These are phyloP conservation scores for Haematococcus sp. DNA, from an alignment of 139 green algal genomes.

Conservation along the genomic window DNA sequence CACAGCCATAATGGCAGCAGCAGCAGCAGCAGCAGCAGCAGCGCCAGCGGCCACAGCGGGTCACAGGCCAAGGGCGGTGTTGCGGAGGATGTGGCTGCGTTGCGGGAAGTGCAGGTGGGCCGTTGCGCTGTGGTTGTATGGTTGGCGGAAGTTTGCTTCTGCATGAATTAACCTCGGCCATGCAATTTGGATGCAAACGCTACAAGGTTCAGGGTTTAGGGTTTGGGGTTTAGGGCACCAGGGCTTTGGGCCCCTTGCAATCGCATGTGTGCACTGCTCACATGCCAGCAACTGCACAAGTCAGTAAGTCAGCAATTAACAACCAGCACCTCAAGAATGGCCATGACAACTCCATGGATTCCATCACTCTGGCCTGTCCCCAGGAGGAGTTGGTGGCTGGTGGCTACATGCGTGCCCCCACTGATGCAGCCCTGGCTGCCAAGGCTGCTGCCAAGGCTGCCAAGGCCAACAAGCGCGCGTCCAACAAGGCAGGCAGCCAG, in stretches of 20 bases:
- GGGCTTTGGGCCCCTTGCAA: too few species aligned
- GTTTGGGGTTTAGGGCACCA: background rate
- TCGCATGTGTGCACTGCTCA: background rate
- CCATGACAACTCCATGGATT: background rate
- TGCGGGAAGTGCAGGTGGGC: constrained; percentile 42
- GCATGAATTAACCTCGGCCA: background rate
- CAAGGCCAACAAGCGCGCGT: constrained; percentile 44
- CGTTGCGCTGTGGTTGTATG: background rate
- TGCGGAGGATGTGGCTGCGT: background rate
- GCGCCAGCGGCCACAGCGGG: too few species aligned
- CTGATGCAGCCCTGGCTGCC: constrained; percentile 59
- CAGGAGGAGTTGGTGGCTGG: constrained; percentile 74
- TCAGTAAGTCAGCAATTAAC: too few species aligned
- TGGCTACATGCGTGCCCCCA: constrained; percentile 62
- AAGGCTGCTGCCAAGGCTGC: constrained; percentile 61
- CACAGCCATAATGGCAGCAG: background rate
- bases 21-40: background rate
- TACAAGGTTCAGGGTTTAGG: background rate
- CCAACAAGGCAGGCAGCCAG: constrained; percentile 17
- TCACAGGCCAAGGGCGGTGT: too few species aligned
- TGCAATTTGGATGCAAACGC: background rate
- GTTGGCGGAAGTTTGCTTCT: background rate
- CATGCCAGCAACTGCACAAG: background rate
- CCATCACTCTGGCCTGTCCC: too few species aligned
- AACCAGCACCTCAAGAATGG: background rate